These are phyloP conservation scores for Xylariaceae sp. DNA, from an alignment of 2,329 filamentous ascomycete genomes.

Conservation along the genomic window DNA sequence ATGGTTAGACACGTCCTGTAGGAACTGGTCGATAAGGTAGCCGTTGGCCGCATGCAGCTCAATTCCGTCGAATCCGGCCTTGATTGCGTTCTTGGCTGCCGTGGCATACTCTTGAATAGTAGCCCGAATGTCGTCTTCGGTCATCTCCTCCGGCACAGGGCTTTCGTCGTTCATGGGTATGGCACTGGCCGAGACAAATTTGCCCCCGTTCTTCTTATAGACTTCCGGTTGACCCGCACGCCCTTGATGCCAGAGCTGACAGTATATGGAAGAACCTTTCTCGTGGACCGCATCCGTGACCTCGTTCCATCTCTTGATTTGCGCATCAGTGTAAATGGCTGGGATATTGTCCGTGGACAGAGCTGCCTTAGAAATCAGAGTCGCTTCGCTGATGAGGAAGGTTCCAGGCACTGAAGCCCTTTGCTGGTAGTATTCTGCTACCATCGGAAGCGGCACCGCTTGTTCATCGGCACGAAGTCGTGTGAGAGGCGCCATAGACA, in stretches of 20 bases:
- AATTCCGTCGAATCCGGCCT: conserved; percentile 66
- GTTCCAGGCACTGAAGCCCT: conserved; percentile 34
- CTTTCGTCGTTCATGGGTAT: conserved; percentile 45
- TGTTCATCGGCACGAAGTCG: conserved; percentile 40
- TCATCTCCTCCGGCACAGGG: conserved; percentile 59
- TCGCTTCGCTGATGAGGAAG: conserved; percentile 56
- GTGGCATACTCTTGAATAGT: conserved; percentile 59
- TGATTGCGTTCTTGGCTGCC: conserved; percentile 52
- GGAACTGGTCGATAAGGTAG: conserved; percentile 55
- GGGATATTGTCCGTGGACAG: conserved; percentile 48
- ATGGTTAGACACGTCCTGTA: conserved; percentile 51
- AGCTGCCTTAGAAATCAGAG: conserved; percentile 45
- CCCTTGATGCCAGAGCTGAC: conserved; percentile 63
- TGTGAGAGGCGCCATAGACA: conserved; percentile 48
- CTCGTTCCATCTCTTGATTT: conserved; percentile 56
- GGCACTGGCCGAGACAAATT: conserved; percentile 42
- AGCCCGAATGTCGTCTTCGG: conserved; percentile 59
- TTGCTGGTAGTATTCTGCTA: conserved; percentile 30
- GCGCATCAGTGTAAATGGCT: conserved; percentile 54
- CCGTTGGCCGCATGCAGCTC: conserved; percentile 42
- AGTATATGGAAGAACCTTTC: conserved; percentile 58
- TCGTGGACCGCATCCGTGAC: conserved; percentile 60
- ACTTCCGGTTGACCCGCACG: conserved; percentile 41
- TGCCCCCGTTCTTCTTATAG: conserved; percentile 41
- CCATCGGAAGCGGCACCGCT: conserved; percentile 42